Evolutionary conservation across 495 filamentous ascomycete species (phyloP).

Genomic region (Staphylotrichum longicolle): DNA sequence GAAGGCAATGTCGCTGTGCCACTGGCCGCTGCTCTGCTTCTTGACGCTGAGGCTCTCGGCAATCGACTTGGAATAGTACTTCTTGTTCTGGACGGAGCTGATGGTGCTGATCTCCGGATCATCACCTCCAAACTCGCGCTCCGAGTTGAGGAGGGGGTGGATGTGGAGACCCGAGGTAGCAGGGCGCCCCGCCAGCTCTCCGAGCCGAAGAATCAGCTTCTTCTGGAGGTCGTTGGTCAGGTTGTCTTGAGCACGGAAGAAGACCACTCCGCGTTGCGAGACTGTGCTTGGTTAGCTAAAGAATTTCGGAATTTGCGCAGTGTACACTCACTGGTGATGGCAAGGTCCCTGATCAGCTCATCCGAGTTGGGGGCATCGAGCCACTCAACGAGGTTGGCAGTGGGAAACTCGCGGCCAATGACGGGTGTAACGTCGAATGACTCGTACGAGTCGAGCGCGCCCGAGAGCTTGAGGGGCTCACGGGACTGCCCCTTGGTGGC

Average conservation of each 20-base stretch:
- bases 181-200: constrained; percentile 62
- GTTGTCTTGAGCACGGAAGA: constrained; percentile 69
- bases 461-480: constrained; percentile 51
- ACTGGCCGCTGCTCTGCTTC: constrained; percentile 45
- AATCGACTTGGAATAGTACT: constrained; percentile 45
- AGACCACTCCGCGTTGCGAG: constrained; percentile 76
- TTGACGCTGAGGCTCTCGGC: constrained; percentile 28
- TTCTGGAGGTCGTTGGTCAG: constrained; percentile 53
- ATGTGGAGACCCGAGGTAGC: constrained; percentile 63
- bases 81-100: constrained; percentile 55
- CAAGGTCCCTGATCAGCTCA: constrained; percentile 63
- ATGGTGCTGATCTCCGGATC: constrained; percentile 74
- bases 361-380: constrained; percentile 63
- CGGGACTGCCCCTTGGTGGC: constrained; percentile 19
- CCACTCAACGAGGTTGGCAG: constrained; percentile 60
- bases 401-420: constrained; percentile 66
- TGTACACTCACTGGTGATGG: constrained; percentile 58
- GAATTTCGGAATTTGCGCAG: background rate
- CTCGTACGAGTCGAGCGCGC: constrained; percentile 56
- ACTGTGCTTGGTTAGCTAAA: constrained; percentile 43
- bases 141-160: constrained; percentile 64
- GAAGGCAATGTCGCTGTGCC: constrained; percentile 67
- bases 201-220: constrained; percentile 60
- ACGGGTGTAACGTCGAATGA: constrained; percentile 66
- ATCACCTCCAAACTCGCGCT: constrained; percentile 56